Conservation (phyloP, 2,329 filamentous ascomycete genomes). For the Geosmithia morbida region DNA sequence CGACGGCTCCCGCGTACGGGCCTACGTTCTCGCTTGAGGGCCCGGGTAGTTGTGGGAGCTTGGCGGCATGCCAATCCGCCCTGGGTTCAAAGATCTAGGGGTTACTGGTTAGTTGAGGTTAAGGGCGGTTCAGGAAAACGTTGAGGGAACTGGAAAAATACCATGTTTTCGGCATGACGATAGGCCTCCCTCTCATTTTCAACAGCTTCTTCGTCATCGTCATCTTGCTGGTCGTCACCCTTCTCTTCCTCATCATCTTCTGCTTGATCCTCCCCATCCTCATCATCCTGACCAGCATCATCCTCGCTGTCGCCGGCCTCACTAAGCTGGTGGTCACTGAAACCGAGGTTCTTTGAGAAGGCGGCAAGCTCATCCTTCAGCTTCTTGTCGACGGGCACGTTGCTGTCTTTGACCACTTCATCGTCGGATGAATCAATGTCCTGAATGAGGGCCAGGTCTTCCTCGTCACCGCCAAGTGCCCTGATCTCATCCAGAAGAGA, state of each 20-base stretch:
- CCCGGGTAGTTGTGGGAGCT: conserved; percentile 25
- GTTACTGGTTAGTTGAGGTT: conserved; percentile 19
- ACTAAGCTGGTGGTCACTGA: conserved; percentile 16
- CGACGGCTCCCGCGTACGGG: conserved; percentile 26
- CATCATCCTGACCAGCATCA: conserved; percentile 13
- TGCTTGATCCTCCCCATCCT: conserved; percentile 15
- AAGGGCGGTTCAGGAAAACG: conserved; percentile 3
- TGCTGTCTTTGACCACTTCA: conserved; percentile 13
- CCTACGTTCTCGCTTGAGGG: conserved; percentile 29
- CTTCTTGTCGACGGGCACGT: conserved; percentile 24
- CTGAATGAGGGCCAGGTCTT: conserved; percentile 46
- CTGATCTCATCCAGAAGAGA: conserved; percentile 47
- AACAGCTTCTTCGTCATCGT: conserved; percentile 12
- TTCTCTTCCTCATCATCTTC: conserved; percentile 13
- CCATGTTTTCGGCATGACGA: conserved; percentile 18
- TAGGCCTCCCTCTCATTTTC: conserved; percentile 5
- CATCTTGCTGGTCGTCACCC: conserved; percentile 17
- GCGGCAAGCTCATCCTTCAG: conserved; percentile 20
- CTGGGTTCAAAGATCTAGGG: conserved; percentile 39
- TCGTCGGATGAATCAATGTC: conserved; percentile 30
- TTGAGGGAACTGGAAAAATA: conserved; percentile 9
- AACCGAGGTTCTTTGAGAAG: conserved; percentile 23
- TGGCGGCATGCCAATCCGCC: conserved; percentile 39
- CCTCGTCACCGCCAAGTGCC: conserved; percentile 50
- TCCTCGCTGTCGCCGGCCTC: conserved; percentile 22